Evolutionary conservation across 2,329 filamentous ascomycete species (phyloP).

Genomic region (Xylaria sp.): DNA sequence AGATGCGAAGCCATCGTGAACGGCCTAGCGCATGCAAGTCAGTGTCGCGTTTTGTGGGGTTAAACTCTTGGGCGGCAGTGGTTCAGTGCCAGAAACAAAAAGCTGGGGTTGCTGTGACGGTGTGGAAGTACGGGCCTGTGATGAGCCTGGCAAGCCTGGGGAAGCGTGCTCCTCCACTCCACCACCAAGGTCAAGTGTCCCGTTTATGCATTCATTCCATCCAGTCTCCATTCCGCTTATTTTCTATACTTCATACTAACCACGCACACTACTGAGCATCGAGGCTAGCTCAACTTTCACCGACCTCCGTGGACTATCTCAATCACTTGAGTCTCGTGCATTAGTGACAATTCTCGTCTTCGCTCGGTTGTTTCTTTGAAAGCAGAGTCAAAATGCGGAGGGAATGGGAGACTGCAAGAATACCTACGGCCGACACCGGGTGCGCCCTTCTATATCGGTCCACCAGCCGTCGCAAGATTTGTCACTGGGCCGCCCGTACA

Average conservation of each 20-base stretch:
- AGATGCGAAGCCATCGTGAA: slow-evolving; percentile 28
- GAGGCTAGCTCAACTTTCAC: too few species aligned
- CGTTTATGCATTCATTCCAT: background rate
- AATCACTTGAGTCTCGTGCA: too few species aligned
- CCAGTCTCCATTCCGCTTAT: background rate
- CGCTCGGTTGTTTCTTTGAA: background rate
- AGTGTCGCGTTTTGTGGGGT: slow-evolving; percentile 36
- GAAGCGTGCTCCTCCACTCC: slow-evolving; percentile 28
- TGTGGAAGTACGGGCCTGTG: slow-evolving; percentile 1
- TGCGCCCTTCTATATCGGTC: slow-evolving; percentile 1
- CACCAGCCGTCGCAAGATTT: slow-evolving; percentile 30
- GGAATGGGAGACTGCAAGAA: background rate
- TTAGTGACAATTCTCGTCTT: background rate
- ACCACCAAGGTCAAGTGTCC: slow-evolving; percentile 1
- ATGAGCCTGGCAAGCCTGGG: slow-evolving; percentile 12
- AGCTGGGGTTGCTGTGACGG: slow-evolving; percentile 31
- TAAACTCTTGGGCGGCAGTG: slow-evolving; percentile 26
- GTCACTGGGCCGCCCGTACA: slow-evolving; percentile 22
- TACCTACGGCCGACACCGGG: slow-evolving; percentile 11
- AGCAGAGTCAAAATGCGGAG: background rate
- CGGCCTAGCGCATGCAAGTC: slow-evolving; percentile 33
- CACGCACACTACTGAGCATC: too few species aligned
- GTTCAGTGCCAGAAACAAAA: slow-evolving; percentile 7
- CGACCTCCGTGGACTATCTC: too few species aligned
- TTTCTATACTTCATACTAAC: background rate